Evolutionary conservation across 805 yeast species (phyloP), one percentile per base, ranked within the genome.

Genomic region (Cyberlindnera amylophila): DNA sequence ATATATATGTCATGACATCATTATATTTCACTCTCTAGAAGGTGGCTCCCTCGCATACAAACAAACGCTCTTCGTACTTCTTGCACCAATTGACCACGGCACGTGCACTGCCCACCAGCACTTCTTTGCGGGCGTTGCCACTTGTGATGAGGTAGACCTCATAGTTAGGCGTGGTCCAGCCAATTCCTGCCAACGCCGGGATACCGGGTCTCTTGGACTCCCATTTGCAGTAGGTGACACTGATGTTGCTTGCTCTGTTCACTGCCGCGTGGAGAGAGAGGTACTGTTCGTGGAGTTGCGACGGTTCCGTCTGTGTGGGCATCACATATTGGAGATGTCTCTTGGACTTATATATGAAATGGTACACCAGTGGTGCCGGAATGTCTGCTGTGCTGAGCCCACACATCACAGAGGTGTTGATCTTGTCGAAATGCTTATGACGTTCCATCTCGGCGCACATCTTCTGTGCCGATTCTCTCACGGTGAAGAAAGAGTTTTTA

Each of bases 271-370:
- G 53, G 6, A 58, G 34, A 17, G 49, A 50, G 6, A 54, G 36
- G 32, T 58, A 58, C 14, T 55, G 49, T n/a, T 43, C 38, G 15
- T 50, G 54, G n/a, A 58, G 32, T 7, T 51, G 49, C 12, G 49
- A 33, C 6, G 47, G 36, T 26, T 46, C 46, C 1, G 52, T 45
- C 9, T 44, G 37, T 3, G 57, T 50, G 2, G 62, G 58, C 64
- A 69, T 67, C 14, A 78, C 72, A 53, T 72, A 81, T 53, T 87
- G 97, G 14, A 87, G 79, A 43, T 76, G 75, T 17, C 65, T 66
- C 45, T 77, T 81, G 27, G 86, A 77, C 62, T 86, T 89, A 68
- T 79, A 90, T 18, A 89, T 73, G 57, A 90, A 93, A 64, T 89
- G 96, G 46, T 79, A 75, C 10, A 91, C 72, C 43, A 65, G 50